Evolutionary conservation across 116 monocot genomes (phyloP).

Genomic region (Trichopus zeylanicus): DNA sequence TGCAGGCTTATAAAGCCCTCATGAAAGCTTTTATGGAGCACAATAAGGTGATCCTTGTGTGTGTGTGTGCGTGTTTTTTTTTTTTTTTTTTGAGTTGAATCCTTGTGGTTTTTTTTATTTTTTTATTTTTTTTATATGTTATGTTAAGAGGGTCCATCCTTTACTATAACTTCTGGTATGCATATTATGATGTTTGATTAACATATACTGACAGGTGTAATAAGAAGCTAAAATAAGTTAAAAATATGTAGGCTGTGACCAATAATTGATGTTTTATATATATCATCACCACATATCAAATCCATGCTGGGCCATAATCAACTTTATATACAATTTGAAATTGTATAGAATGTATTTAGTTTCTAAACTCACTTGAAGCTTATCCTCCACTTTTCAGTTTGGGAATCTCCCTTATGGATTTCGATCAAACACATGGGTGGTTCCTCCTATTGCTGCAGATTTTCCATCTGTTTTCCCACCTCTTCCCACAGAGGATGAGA

Average conservation of each 20-base stretch:
- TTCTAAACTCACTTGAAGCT: background rate
- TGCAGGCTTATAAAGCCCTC: constrained; percentile 86
- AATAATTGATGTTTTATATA: background rate
- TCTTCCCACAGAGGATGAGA: constrained; percentile 85
- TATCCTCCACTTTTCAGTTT: constrained; percentile 43
- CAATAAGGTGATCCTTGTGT: constrained; percentile 70
- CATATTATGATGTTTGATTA: background rate
- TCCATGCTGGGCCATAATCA: background rate
- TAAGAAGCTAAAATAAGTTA: background rate
- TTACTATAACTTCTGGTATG: background rate
- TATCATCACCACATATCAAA: too few relatives aligned
- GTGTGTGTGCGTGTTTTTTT: too few relatives aligned
- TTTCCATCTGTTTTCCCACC: constrained; percentile 49
- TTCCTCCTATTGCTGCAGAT: constrained; percentile 63
- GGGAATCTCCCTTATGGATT: constrained; percentile 99
- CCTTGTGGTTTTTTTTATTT: too few relatives aligned
- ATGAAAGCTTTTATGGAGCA: constrained; percentile 93
- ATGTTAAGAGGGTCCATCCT: background rate
- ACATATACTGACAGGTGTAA: background rate
- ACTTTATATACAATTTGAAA: background rate
- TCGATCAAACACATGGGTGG: constrained; percentile 96
- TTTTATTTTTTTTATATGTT: too few relatives aligned
- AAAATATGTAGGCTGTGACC: background rate
- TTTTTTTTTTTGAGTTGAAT: too few relatives aligned
- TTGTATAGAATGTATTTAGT: background rate